Base-by-base conservation (phyloP, 441 rosid genomes). In the Cnidoscolus chayamansa region DNA sequence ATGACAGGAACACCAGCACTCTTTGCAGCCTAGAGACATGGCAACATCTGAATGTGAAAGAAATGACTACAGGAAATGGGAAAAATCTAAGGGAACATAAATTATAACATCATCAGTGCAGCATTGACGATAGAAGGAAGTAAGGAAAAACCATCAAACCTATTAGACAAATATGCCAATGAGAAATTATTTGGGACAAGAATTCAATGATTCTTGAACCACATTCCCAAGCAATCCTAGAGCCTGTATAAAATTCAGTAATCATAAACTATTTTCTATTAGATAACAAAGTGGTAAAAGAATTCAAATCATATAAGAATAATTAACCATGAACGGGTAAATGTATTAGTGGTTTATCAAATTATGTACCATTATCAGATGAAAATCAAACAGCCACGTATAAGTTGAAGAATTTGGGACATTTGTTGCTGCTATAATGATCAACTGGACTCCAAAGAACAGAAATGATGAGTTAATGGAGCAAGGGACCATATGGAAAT, bases 1-100 rank as follows among this genome's bases (percentile, higher is more conserved):
- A 94, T 92, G 30, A 92, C 90, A 0, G 93, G 90, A 77, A 90
- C 96, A 72, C 91, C 93, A 4, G 90, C 89, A 80, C 71, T 74
- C 81, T 82, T 89, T 65, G 96, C 98, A 66, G 90, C 96, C 98
- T 92, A 81, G 71, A 71, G 40, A 75, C 17, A 54, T 55, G 17
- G 37, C 37, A 70, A 16, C 58, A 58, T 37, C 20, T 72, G 43
- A 65, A 49, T 68, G 16, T 20, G 65, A 40, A 61, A 71, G 45
- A 7, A 20, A 30, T 10, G 31, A 49, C 11, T n/a, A 47, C 53
- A 47, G 66, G 13, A 63, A 8, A 47, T 15, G 32, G 54, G 63
- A 15, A 0, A 67, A 60, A 32, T 13, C 43, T 16, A 4, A 13
- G 10, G 20, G 35, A 58, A 63, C 13, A 30, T 30, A 4, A 35